phyloP scores from a whole-genome alignment of 2,329 filamentous ascomycete species.

The Fusarium goolgardi region DNA sequence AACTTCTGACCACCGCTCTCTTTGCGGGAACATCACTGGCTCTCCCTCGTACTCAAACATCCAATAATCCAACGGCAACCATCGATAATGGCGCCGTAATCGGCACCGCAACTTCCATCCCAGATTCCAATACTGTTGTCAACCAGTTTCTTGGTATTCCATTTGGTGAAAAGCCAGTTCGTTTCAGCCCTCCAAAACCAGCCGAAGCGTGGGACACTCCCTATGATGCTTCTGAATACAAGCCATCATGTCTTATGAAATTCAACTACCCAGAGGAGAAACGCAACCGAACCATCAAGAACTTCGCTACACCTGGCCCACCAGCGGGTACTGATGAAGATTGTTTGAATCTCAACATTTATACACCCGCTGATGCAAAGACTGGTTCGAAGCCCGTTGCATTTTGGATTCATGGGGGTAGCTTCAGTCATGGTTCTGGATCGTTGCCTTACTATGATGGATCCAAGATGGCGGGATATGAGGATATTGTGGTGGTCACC shows the following conservation, averaged over 20 bases:
- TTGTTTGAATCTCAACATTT: slow-evolving; percentile 52
- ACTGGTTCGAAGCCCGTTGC: slow-evolving; percentile 54
- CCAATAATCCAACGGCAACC: slow-evolving; percentile 23
- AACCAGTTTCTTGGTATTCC: slow-evolving; percentile 50
- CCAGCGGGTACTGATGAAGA: slow-evolving; percentile 49
- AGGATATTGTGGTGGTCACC: slow-evolving; percentile 60
- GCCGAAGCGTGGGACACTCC: slow-evolving; percentile 31
- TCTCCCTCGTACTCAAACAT: background rate
- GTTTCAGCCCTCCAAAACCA: slow-evolving; percentile 42
- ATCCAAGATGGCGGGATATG: slow-evolving; percentile 53
- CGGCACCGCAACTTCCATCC: slow-evolving; percentile 33
- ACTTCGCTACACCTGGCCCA: slow-evolving; percentile 41
- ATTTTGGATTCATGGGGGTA: slow-evolving; percentile 59
- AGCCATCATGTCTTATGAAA: slow-evolving; percentile 45
- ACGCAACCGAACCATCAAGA: slow-evolving; percentile 30
- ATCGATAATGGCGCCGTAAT: slow-evolving; percentile 37
- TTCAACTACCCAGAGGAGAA: slow-evolving; percentile 39
- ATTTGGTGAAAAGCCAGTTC: slow-evolving; percentile 45
- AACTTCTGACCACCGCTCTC: slow-evolving; percentile 2
- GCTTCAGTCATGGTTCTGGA: slow-evolving; percentile 52
- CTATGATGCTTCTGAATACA: slow-evolving; percentile 44
- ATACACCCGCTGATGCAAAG: slow-evolving; percentile 39
- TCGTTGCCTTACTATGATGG: slow-evolving; percentile 56
- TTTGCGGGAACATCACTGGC: background rate
- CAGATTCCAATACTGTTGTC: slow-evolving; percentile 32